Evolutionary conservation across 805 yeast genomes (phyloP).

Genomic region (Kodamaea restingae): DNA sequence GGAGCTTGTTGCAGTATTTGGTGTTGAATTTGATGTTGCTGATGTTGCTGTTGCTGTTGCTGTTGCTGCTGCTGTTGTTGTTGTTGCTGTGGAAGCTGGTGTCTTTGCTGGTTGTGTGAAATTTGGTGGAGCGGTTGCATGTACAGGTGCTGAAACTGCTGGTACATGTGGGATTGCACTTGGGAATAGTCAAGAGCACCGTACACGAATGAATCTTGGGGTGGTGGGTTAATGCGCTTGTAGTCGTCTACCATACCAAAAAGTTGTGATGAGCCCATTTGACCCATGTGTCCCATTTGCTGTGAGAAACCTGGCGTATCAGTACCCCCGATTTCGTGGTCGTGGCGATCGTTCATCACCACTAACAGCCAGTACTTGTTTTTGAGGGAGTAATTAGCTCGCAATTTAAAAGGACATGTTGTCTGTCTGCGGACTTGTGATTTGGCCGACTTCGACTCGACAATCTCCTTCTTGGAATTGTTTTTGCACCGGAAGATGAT

Average conservation of each 20-base stretch:
- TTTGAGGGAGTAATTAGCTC: slow-evolving; percentile 57
- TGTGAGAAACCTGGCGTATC: background rate
- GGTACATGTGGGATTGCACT: slow-evolving; percentile 2
- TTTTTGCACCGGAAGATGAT: slow-evolving; percentile 61
- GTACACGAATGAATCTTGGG: slow-evolving; percentile 4
- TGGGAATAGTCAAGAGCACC: slow-evolving; percentile 6
- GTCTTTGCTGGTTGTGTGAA: slow-evolving; percentile 3
- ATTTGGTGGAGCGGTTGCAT: slow-evolving; percentile 3
- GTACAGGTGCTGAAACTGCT: background rate
- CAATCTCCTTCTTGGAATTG: slow-evolving; percentile 13
- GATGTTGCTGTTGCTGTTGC: no score
- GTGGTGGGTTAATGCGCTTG: slow-evolving; percentile 5
- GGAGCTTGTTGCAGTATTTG: no score
- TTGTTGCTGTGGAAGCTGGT: no score
- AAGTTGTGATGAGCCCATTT: background rate
- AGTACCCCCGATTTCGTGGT: slow-evolving; percentile 34
- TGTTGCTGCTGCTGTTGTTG: no score
- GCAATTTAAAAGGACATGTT: slow-evolving; percentile 59
- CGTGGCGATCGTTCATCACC: slow-evolving; percentile 56
- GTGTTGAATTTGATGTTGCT: no score
- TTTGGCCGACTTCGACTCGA: slow-evolving; percentile 14
- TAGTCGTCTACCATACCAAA: slow-evolving; percentile 4
- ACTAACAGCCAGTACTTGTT: slow-evolving; percentile 56
- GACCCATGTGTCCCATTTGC: slow-evolving; percentile 1
- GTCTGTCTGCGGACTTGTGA: slow-evolving; percentile 19